Conservation (phyloP, 768 basidiomycete genomes). For the Rhodotorula sphaerocarpa region DNA sequence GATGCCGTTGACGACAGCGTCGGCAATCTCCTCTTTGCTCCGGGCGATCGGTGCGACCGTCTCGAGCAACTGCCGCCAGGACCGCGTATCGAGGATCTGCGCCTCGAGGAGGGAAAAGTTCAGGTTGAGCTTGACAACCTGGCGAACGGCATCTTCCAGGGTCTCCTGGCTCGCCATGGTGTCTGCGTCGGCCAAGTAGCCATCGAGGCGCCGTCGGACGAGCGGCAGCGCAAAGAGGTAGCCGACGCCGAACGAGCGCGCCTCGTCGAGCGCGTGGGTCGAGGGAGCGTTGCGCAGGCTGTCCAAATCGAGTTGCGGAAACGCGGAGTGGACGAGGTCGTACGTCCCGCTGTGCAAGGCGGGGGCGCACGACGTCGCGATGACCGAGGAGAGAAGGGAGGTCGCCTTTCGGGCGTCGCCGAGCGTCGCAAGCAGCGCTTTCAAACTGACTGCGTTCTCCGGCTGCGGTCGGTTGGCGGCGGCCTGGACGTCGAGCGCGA, state of each 20-base stretch:
- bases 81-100: constrained; percentile 62
- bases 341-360: constrained; percentile 58
- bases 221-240: constrained; percentile 64
- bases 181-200: constrained; percentile 46
- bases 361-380: constrained; percentile 56
- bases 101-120: constrained; percentile 77
- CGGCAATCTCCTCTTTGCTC: constrained; percentile 50
- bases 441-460: constrained; percentile 16
- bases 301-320: constrained; percentile 58
- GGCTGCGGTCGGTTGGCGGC: neutral
- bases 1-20: constrained; percentile 55
- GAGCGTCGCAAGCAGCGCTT: constrained; percentile 19
- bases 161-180: constrained; percentile 33
- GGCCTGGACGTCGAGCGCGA: constrained; percentile 62
- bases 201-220: constrained; percentile 54
- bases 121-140: constrained; percentile 67
- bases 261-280: constrained; percentile 44
- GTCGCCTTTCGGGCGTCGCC: constrained; percentile 11
- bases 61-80: constrained; percentile 64
- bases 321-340: constrained; percentile 50
- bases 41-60: constrained; percentile 14
- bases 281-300: constrained; percentile 60
- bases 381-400: constrained; percentile 36
- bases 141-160: constrained; percentile 50
- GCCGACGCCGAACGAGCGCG: constrained; percentile 69